Conservation (phyloP, 192 early-diverging fungal genomes). For the Chytriomyces sp. region DNA sequence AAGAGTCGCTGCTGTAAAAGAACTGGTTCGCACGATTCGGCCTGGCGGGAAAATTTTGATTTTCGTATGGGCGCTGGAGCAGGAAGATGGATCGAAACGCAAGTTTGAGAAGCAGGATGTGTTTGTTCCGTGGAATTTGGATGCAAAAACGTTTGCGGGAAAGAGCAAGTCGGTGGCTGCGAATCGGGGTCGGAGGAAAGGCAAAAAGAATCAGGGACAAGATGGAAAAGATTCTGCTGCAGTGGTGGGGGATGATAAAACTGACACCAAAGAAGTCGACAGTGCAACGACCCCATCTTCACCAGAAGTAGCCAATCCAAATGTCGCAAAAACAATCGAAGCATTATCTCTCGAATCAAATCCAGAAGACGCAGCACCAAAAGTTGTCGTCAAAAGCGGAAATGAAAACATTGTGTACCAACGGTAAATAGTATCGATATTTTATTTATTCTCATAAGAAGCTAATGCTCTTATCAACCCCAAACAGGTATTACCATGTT, state of each 20-base stretch:
- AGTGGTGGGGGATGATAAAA: not conserved
- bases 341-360: not conserved
- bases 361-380: slow-evolving; percentile 30
- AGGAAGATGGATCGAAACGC: slow-evolving; percentile 68
- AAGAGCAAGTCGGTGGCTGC: not conserved
- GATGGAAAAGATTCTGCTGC: not conserved
- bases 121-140: slow-evolving; percentile 90
- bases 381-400: slow-evolving; percentile 45
- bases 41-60: slow-evolving; percentile 75
- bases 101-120: slow-evolving; percentile 91
- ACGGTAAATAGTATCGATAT: not conserved
- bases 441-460: no score
- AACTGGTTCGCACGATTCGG: slow-evolving; percentile 77
- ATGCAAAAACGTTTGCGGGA: slow-evolving; percentile 48
- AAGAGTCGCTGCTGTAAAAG: slow-evolving; percentile 71
- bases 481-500: slow-evolving; percentile 79
- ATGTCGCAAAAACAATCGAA: slow-evolving; percentile 34
- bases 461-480: no score
- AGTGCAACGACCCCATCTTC: not conserved
- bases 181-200: no score
- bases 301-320: not conserved
- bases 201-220: no score
- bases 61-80: slow-evolving; percentile 98
- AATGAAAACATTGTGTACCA: slow-evolving; percentile 50
- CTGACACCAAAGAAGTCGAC: no score